Base-by-base conservation (phyloP, 2,329 filamentous ascomycete species). In the Zarea fungicola region DNA sequence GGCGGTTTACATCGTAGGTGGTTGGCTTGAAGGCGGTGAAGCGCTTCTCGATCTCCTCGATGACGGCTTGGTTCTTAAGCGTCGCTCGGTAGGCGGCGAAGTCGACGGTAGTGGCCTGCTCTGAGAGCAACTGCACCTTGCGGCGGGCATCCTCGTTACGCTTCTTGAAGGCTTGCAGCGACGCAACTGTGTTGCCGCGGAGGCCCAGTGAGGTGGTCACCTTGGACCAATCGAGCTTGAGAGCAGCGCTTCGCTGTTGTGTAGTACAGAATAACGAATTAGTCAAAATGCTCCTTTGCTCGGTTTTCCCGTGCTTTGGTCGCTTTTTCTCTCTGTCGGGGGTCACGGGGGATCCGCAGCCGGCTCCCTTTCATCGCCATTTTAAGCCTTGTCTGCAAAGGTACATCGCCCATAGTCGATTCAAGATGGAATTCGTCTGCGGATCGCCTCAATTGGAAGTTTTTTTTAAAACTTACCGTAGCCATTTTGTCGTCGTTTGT, bases 221-320 rank as follows among this genome's bases (percentile, higher is more conserved):
- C 78, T 95, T 93, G 76, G 83, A 83, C 93, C 93, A 99, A 85
- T 99, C 93, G 81, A 99, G 83, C 84, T 97, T 99, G 75, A 95
- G 83, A 74, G 92, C 91, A 80, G 92, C 91, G 83, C 89, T 96
- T 82, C 90, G 87, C 92, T 97, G 72, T 71, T 56, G 54, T 7
- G 5, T 2, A 7, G 21, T 21, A n/a, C 3, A n/a, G 21, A 18
- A 28, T 16, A 5, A 7, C 10, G n/a, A 34, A 16, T 48, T 48
- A 48, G 44, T 32, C 9, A 13, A 21, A 6, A 19, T 7, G 11
- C 10, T n/a, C 8, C 11, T 14, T 23, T 29, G 18, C 35, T 41
- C 36, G 28, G 36, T n/a, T n/a, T n/a, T n/a, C n/a, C n/a, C n/a
- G n/a, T n/a, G n/a, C n/a, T n/a, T n/a, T n/a, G n/a, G n/a, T n/a